These are phyloP conservation scores for Euptelea pleiosperma DNA, from an alignment of 164 flowering plant genomes.

Conservation along the genomic window DNA sequence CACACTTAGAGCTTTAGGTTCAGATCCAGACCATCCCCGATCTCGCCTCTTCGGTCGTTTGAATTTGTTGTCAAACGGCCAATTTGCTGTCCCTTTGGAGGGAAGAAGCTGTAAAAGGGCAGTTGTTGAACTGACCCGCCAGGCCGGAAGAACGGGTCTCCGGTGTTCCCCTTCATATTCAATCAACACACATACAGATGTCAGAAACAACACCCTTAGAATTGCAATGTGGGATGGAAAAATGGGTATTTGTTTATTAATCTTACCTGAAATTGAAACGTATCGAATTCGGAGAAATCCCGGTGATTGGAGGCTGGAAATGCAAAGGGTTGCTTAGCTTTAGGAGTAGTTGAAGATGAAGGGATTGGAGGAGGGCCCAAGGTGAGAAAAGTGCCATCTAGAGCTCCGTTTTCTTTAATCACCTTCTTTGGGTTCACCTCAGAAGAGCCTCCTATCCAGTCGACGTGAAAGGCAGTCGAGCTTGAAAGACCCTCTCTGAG, in stretches of 20 bases:
- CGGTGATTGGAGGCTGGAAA: constrained; percentile 11
- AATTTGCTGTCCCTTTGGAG: constrained; percentile 11
- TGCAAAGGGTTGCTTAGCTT: constrained; percentile 21
- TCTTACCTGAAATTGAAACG: constrained; percentile 35
- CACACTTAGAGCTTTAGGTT: constrained; percentile 9
- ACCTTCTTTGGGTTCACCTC: constrained; percentile 18
- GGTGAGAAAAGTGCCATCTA: constrained; percentile 36
- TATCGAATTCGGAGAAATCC: constrained; percentile 21
- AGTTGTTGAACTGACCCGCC: constrained; percentile 19
- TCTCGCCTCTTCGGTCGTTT: constrained; percentile 6
- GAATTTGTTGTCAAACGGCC: neutral
- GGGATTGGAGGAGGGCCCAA: constrained; percentile 34
- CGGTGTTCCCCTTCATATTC: constrained; percentile 8
- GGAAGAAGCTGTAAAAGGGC: constrained; percentile 27
- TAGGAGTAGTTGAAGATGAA: constrained; percentile 16
- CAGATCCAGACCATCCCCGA: constrained; percentile 11
- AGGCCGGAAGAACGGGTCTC: constrained; percentile 5
- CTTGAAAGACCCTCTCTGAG: constrained; percentile 33
- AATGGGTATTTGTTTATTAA: neutral
- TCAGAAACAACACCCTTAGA: neutral
- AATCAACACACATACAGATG: neutral
- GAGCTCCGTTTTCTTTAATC: constrained; percentile 18
- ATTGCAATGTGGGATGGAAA: no score
- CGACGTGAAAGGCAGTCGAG: constrained; percentile 5
- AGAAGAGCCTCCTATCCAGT: constrained; percentile 24